These are phyloP conservation scores for Hyphodiscus hymeniophilus DNA, from an alignment of 495 filamentous ascomycete species.

Conservation along the genomic window DNA sequence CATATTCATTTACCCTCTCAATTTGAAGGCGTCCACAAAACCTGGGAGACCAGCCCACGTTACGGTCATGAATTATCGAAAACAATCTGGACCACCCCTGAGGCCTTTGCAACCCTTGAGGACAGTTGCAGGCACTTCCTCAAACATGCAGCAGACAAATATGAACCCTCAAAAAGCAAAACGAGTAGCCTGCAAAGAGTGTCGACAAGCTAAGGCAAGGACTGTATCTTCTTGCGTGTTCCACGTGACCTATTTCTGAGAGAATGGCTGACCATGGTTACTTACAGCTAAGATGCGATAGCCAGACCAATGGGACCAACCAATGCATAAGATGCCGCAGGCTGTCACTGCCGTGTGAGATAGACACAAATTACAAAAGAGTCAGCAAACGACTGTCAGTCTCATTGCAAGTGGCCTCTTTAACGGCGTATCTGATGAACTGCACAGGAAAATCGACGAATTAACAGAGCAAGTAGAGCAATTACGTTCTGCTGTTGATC, in stretches of 20 bases:
- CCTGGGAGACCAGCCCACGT: background rate
- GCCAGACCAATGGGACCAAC: background rate
- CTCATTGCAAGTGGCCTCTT: no score
- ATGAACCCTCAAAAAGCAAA: background rate
- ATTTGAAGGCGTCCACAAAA: no score
- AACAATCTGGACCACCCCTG: background rate
- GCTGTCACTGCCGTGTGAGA: background rate
- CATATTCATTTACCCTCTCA: no score
- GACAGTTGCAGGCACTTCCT: background rate
- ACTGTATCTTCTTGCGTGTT: no score
- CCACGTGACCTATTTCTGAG: background rate
- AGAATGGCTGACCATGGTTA: background rate
- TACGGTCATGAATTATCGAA: background rate
- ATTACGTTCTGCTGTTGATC: background rate
- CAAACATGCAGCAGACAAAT: background rate
- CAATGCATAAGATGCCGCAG: slow-evolving; percentile 2
- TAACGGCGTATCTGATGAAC: no score
- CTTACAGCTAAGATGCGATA: slow-evolving; percentile 4
- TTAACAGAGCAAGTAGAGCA: background rate
- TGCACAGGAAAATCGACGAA: slow-evolving; percentile 8
- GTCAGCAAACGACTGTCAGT: slow-evolving; percentile 4
- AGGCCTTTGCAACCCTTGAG: background rate
- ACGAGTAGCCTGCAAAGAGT: slow-evolving; percentile 1
- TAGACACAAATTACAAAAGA: slow-evolving; percentile 3
- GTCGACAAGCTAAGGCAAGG: slow-evolving; percentile 1